Evolutionary conservation across 495 filamentous ascomycete genomes (phyloP).

Genomic region (Aspergillus baeticus): DNA sequence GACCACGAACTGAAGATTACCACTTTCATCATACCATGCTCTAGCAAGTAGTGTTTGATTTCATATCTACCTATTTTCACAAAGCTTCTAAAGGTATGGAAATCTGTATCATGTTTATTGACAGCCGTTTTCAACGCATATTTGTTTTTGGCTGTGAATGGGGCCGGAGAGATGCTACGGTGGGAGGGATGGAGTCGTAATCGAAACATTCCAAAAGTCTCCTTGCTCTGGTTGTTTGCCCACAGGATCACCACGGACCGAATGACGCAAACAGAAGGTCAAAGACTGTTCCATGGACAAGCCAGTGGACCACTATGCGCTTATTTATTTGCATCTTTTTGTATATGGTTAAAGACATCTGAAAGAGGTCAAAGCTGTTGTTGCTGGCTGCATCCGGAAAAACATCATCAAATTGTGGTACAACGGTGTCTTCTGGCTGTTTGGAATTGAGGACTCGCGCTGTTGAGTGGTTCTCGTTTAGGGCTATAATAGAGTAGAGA

Average conservation of each 20-base stretch:
- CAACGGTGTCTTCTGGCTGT: neutral
- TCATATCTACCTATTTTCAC: too few species aligned
- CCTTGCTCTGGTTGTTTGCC: neutral
- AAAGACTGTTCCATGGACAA: neutral
- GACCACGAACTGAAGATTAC: too few species aligned
- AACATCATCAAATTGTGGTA: slow-evolving; percentile 8
- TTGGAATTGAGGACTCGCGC: neutral
- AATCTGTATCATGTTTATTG: too few species aligned
- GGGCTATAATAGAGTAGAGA: slow-evolving; percentile 7
- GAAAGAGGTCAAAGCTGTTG: neutral
- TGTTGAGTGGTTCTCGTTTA: neutral
- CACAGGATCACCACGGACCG: neutral
- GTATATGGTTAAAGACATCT: too few species aligned
- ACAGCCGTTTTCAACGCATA: too few species aligned
- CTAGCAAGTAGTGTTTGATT: too few species aligned
- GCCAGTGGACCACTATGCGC: neutral
- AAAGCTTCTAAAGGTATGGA: too few species aligned
- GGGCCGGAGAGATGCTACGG: neutral
- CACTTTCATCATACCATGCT: too few species aligned
- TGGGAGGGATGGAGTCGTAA: neutral
- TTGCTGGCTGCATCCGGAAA: slow-evolving; percentile 14
- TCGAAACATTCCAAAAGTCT: slow-evolving; percentile 7
- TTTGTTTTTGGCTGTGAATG: neutral
- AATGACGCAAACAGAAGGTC: slow-evolving; percentile 20
- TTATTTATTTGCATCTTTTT: neutral